Conservation (phyloP, 208 protist species). For the Leishmania arabica region DNA sequence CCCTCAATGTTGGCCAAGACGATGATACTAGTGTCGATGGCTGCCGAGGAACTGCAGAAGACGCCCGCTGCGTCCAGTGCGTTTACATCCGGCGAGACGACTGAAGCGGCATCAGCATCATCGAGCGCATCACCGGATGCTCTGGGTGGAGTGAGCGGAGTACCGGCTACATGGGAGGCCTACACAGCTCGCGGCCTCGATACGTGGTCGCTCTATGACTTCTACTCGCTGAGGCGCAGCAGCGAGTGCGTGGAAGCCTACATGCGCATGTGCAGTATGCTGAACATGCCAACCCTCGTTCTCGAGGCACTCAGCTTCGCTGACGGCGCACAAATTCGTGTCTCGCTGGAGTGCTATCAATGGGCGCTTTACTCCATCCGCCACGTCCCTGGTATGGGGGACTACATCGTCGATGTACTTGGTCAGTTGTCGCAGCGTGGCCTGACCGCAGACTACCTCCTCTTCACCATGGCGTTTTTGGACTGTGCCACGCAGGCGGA, state of each 20-base stretch:
- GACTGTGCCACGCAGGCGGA: slow-evolving; percentile 80
- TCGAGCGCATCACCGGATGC: slow-evolving; percentile 1
- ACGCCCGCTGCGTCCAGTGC: background rate
- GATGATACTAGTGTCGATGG: slow-evolving; percentile 69
- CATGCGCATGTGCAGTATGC: slow-evolving; percentile 69
- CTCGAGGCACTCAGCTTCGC: slow-evolving; percentile 75
- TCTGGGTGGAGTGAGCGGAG: background rate
- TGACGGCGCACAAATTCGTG: slow-evolving; percentile 51
- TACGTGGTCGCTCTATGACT: slow-evolving; percentile 87
- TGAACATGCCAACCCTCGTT: slow-evolving; percentile 54
- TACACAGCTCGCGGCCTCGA: slow-evolving; percentile 66
- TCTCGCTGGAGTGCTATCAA: slow-evolving; percentile 73
- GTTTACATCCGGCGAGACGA: background rate
- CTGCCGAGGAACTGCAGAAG: slow-evolving; percentile 43
- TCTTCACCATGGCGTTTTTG: slow-evolving; percentile 78
- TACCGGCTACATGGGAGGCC: slow-evolving; percentile 2
- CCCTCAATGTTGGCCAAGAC: slow-evolving; percentile 73
- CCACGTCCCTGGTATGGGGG: slow-evolving; percentile 59
- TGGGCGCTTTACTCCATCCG: slow-evolving; percentile 85
- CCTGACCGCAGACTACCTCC: slow-evolving; percentile 75
- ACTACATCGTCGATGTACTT: slow-evolving; percentile 81
- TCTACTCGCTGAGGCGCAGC: slow-evolving; percentile 73
- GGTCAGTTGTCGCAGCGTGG: slow-evolving; percentile 69
- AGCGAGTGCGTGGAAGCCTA: slow-evolving; percentile 66
- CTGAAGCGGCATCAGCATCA: background rate